phyloP scores from a whole-genome alignment of 2,329 filamentous ascomycete species.

The Salinomyces thailandicus region DNA sequence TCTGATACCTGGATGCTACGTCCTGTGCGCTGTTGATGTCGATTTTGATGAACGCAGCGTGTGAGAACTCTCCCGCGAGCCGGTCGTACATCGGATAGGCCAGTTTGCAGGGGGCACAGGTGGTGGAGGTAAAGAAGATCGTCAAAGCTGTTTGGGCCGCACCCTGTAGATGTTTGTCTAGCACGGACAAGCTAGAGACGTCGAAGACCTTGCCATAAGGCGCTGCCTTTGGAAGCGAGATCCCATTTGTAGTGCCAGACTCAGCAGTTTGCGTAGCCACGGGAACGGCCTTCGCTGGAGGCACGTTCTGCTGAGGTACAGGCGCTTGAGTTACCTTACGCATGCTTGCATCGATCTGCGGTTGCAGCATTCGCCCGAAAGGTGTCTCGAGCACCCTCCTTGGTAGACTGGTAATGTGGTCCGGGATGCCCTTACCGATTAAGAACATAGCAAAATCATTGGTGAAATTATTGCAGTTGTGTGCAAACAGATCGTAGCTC shows the following conservation, averaged over 20 bases:
- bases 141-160: slow-evolving; percentile 61
- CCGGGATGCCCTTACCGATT: slow-evolving; percentile 76
- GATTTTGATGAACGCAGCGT: slow-evolving; percentile 67
- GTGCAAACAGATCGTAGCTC: slow-evolving; percentile 76
- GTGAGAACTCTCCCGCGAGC: slow-evolving; percentile 61
- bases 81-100: slow-evolving; percentile 75
- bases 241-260: not conserved
- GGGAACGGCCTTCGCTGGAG: slow-evolving; percentile 6
- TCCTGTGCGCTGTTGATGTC: slow-evolving; percentile 57
- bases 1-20: slow-evolving; percentile 53
- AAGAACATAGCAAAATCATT: slow-evolving; percentile 88
- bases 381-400: slow-evolving; percentile 76
- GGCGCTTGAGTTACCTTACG: slow-evolving; percentile 52
- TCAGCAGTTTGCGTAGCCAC: not conserved
- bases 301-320: slow-evolving; percentile 28
- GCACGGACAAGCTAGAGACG: slow-evolving; percentile 47
- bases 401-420: slow-evolving; percentile 75
- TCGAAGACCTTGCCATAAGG: slow-evolving; percentile 47
- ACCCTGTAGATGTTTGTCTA: slow-evolving; percentile 50
- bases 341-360: slow-evolving; percentile 59
- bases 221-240: not conserved
- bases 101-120: slow-evolving; percentile 72
- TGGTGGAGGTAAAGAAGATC: slow-evolving; percentile 86
- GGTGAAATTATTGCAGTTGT: slow-evolving; percentile 94
- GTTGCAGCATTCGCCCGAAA: slow-evolving; percentile 77